phyloP scores from a whole-genome alignment of 495 filamentous ascomycete species.

The Usnea hakonensis region DNA sequence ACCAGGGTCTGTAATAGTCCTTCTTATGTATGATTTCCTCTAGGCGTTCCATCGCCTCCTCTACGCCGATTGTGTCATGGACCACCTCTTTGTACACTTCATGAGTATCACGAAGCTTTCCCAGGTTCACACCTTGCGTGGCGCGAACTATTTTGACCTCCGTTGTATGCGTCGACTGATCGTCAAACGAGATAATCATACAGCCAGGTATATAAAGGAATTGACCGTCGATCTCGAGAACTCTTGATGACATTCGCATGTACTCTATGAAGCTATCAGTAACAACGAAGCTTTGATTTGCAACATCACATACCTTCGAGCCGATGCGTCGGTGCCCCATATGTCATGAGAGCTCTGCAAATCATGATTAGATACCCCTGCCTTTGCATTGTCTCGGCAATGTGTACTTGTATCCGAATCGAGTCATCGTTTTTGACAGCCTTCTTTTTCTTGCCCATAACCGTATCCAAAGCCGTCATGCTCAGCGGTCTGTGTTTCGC shows the following conservation, averaged over 20 bases:
- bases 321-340: constrained; percentile 70
- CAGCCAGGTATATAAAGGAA: constrained; percentile 90
- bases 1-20: constrained; percentile 59
- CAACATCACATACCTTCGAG: constrained; percentile 44
- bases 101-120: constrained; percentile 75
- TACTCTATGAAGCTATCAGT: constrained; percentile 48
- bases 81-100: constrained; percentile 90
- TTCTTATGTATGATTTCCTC: constrained; percentile 56
- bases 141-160: constrained; percentile 83
- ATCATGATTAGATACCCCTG: constrained; percentile 80
- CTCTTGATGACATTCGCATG: constrained; percentile 81
- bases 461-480: constrained; percentile 41
- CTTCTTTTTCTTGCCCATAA: constrained; percentile 32
- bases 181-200: constrained; percentile 95
- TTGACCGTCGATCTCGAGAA: constrained; percentile 83
- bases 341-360: constrained; percentile 80
- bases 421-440: constrained; percentile 46
- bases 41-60: constrained; percentile 68
- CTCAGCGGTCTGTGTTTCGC: constrained; percentile 32
- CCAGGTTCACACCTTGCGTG: constrained; percentile 72
- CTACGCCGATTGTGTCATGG: constrained; percentile 77
- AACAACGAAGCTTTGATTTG: background rate
- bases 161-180: constrained; percentile 79
- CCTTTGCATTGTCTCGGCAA: constrained; percentile 73
- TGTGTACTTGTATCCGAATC: constrained; percentile 78